phyloP scores from a whole-genome alignment of 345 rosid species.

The Eucalyptus cladocalyx region DNA sequence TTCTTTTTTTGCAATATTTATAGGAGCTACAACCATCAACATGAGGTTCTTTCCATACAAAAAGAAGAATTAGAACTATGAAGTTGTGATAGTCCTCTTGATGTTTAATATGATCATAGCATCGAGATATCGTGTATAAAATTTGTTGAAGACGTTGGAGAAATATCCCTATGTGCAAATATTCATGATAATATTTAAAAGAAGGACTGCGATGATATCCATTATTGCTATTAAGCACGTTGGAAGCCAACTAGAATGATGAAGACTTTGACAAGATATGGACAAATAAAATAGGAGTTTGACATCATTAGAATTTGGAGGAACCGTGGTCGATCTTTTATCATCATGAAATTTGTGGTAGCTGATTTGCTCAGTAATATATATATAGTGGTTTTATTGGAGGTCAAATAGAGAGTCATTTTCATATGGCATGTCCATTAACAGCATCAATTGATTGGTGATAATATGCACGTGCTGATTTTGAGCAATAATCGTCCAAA shows the following conservation, averaged over 20 bases:
- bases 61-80: slow-evolving; percentile 86
- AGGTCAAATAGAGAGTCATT: neutral
- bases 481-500: neutral
- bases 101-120: slow-evolving; percentile 74
- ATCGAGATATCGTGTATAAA: slow-evolving; percentile 53
- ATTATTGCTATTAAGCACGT: neutral
- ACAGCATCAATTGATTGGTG: neutral
- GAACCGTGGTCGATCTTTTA: neutral
- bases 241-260: neutral
- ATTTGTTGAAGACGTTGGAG: slow-evolving; percentile 43
- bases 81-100: slow-evolving; percentile 73
- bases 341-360: neutral
- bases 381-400: too few relatives aligned
- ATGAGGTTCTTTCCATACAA: slow-evolving; percentile 65
- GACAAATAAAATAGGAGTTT: neutral
- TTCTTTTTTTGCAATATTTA: too few relatives aligned
- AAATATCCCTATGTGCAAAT: neutral
- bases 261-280: neutral
- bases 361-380: neutral
- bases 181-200: neutral
- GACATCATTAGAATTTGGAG: neutral
- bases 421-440: neutral
- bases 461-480: neutral
- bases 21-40: slow-evolving; percentile 58
- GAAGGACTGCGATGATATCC: neutral